Conservation (phyloP, 2,329 filamentous ascomycete species). For the Exophiala sp. region DNA sequence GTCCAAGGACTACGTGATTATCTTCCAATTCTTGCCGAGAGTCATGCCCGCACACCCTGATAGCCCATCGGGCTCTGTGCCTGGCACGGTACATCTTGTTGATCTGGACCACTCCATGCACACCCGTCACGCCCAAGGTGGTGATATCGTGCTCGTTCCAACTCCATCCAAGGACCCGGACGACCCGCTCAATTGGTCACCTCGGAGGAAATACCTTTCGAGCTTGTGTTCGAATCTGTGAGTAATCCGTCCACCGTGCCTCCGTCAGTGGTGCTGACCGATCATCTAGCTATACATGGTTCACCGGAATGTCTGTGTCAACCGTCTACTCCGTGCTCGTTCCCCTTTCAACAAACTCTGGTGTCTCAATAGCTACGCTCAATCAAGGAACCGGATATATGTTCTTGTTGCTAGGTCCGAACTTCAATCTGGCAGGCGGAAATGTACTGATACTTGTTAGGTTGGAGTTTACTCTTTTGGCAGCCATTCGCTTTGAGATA, state of each 20-base stretch:
- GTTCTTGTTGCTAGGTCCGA: constrained; percentile 34
- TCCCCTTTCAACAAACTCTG: constrained; percentile 41
- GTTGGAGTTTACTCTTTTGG: constrained; percentile 41
- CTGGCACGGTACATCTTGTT: constrained; percentile 39
- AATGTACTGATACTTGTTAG: constrained; percentile 26
- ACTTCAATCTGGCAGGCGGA: constrained; percentile 21
- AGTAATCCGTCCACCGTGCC: constrained; percentile 14
- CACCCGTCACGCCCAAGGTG: constrained; percentile 18
- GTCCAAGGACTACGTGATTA: neutral
- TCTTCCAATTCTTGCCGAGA: no score
- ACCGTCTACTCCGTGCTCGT: constrained; percentile 35
- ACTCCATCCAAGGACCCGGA: constrained; percentile 39
- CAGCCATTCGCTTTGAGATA: constrained; percentile 47
- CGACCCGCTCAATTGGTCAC: constrained; percentile 40
- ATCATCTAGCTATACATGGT: constrained; percentile 34
- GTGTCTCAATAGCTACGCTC: constrained; percentile 41
- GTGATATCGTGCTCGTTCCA: constrained; percentile 36
- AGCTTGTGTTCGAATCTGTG: constrained; percentile 36
- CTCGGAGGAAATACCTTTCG: constrained; percentile 34
- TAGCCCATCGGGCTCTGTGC: constrained; percentile 23
- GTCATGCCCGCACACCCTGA: constrained; percentile 1
- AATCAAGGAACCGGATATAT: constrained; percentile 50
- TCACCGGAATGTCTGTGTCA: constrained; percentile 32
- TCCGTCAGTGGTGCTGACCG: neutral
- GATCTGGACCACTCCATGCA: constrained; percentile 32